A percentile compares a stretch with the other conserved stretches of the same genome.
These are phyloP conservation scores for Mycena pura DNA, from an alignment of 768 basidiomycete species.

Conservation along the genomic window DNA sequence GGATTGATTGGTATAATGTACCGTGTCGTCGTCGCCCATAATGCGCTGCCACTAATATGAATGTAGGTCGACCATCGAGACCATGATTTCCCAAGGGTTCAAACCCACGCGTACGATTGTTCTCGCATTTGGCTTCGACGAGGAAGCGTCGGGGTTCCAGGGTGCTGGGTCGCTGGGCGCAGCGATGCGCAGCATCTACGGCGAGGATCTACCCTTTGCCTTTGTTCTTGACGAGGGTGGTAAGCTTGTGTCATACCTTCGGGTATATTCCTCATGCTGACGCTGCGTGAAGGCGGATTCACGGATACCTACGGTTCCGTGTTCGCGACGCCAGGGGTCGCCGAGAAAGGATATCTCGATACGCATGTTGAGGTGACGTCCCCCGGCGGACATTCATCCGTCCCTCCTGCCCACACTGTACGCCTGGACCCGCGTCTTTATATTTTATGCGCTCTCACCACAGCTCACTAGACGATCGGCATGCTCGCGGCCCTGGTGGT, in stretches of 20 bases:
- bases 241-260: conserved; percentile 34
- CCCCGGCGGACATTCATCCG: conserved; percentile 85
- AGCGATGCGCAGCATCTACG: conserved; percentile 66
- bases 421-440: conserved; percentile 18
- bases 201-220: conserved; percentile 67
- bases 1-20: conserved; percentile 74
- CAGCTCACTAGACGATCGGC: conserved; percentile 89
- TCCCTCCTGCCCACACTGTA: conserved; percentile 84
- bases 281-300: conserved; percentile 49
- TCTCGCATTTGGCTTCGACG: conserved; percentile 77
- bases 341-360: conserved; percentile 77
- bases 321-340: conserved; percentile 67
- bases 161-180: conserved; percentile 59
- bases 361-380: conserved; percentile 68
- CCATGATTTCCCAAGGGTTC: conserved; percentile 66
- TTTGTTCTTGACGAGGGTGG: conserved; percentile 91
- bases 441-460: too few species aligned
- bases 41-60: not conserved
- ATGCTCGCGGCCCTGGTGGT: conserved; percentile 77
- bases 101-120: conserved; percentile 68
- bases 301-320: conserved; percentile 56
- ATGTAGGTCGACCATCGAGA: conserved; percentile 62
- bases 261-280: conserved; percentile 1
- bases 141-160: conserved; percentile 68
- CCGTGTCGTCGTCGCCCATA: not conserved